Conservation (phyloP, 148 eudicot species). For the Euryodendron excelsum region DNA sequence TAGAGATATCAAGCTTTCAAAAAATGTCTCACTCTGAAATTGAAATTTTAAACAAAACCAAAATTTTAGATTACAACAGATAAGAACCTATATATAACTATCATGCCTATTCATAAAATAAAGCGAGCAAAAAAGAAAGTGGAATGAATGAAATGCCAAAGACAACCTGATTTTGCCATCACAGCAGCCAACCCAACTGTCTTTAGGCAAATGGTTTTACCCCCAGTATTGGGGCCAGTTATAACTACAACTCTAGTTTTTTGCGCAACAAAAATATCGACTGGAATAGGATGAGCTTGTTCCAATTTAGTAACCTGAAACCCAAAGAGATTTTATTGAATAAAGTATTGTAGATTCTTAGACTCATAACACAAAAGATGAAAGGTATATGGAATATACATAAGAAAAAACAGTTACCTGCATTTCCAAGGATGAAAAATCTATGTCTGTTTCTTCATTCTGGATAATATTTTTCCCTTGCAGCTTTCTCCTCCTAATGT, state of each 20-base stretch:
- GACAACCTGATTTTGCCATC: slow-evolving; percentile 97
- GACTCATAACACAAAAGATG: neutral
- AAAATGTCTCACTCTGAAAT: neutral
- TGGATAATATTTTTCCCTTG: slow-evolving; percentile 39
- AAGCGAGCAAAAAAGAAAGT: neutral
- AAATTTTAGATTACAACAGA: neutral
- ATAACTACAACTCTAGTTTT: slow-evolving; percentile 78
- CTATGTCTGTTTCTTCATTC: slow-evolving; percentile 42
- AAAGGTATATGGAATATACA: neutral
- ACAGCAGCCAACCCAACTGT: slow-evolving; percentile 90
- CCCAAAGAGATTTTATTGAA: slow-evolving; percentile 5
- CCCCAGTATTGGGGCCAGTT: slow-evolving; percentile 97
- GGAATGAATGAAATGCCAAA: neutral
- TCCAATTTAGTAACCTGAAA: slow-evolving; percentile 68
- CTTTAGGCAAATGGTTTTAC: slow-evolving; percentile 93
- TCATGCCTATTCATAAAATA: neutral
- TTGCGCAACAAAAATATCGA: slow-evolving; percentile 62
- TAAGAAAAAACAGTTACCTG: slow-evolving; percentile 43
- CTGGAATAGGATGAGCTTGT: slow-evolving; percentile 66
- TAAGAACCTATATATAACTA: neutral
- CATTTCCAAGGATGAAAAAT: slow-evolving; percentile 52
- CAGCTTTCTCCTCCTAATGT: slow-evolving; percentile 74
- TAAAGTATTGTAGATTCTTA: neutral
- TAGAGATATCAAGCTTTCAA: neutral
- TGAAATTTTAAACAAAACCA: neutral